These are phyloP conservation scores for Oxytropis ochrocephala DNA, from an alignment of 306 rosid species.

Conservation along the genomic window DNA sequence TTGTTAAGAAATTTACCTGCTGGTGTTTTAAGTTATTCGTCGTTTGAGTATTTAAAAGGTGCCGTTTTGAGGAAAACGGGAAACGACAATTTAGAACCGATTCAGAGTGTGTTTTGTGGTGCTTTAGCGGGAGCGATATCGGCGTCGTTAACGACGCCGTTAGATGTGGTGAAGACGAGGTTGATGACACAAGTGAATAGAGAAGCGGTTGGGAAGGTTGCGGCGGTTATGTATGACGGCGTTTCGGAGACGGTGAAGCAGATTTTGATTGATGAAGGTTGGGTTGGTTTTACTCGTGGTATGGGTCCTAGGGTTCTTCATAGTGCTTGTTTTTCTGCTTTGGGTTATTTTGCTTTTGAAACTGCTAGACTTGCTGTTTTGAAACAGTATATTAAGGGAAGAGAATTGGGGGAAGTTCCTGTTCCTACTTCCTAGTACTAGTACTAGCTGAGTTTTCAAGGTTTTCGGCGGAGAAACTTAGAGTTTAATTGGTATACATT, in stretches of 20 bases:
- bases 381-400: conserved; percentile 44
- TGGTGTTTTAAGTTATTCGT: conserved; percentile 82
- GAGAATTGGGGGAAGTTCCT: conserved; percentile 35
- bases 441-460: conserved; percentile 26
- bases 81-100: conserved; percentile 44
- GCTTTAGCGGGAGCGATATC: conserved; percentile 91
- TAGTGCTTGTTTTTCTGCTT: conserved; percentile 83
- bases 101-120: conserved; percentile 82
- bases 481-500: neutral
- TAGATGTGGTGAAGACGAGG: conserved; percentile 90
- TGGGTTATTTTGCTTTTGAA: conserved; percentile 93
- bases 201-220: conserved; percentile 44
- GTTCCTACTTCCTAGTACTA: too few relatives aligned
- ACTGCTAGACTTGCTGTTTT: conserved; percentile 71
- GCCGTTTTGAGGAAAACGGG: conserved; percentile 44
- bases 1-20: conserved; percentile 76
- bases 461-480: too few relatives aligned
- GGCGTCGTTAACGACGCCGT: conserved; percentile 79
- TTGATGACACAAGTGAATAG: conserved; percentile 76
- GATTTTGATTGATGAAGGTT: conserved; percentile 75
- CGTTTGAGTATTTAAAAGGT: conserved; percentile 77
- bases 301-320: conserved; percentile 94
- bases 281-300: conserved; percentile 76
- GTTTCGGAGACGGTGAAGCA: conserved; percentile 50
- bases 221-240: conserved; percentile 53